phyloP scores from a whole-genome alignment of 2,329 filamentous ascomycete genomes.

The Metarhizium sp. region DNA sequence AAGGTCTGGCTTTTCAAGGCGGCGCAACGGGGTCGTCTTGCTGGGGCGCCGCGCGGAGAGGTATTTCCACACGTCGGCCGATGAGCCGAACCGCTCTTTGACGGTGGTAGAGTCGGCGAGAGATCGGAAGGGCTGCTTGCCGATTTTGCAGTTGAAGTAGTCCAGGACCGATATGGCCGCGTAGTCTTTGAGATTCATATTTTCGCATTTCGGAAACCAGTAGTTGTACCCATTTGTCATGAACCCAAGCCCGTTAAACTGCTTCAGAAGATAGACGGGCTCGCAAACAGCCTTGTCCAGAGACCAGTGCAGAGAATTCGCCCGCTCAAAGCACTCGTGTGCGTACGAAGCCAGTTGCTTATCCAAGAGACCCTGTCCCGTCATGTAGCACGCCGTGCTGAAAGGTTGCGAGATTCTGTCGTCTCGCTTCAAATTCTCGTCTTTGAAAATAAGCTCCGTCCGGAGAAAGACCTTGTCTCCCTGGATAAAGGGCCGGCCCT shows the following conservation, averaged over 20 bases:
- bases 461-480: slow-evolving; percentile 1
- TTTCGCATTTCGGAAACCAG: not conserved
- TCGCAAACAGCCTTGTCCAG: not conserved
- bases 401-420: not conserved
- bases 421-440: not conserved
- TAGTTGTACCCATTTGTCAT: slow-evolving; percentile 2
- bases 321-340: slow-evolving; percentile 1
- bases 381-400: slow-evolving; percentile 1
- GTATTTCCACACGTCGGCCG: not conserved
- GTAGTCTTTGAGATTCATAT: not conserved
- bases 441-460: slow-evolving; percentile 1
- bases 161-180: not conserved
- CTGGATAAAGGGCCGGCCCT: not conserved
- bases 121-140: not conserved
- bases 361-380: not conserved
- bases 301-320: slow-evolving; percentile 1
- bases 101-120: not conserved
- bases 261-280: not conserved
- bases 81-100: not conserved
- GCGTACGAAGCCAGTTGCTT: not conserved
- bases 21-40: not conserved
- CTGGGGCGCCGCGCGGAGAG: not conserved
- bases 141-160: not conserved
- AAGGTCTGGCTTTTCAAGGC: not conserved
- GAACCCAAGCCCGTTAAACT: not conserved